Evolutionary conservation across 768 basidiomycete genomes (phyloP).

Genomic region (Suillus clintonianus): DNA sequence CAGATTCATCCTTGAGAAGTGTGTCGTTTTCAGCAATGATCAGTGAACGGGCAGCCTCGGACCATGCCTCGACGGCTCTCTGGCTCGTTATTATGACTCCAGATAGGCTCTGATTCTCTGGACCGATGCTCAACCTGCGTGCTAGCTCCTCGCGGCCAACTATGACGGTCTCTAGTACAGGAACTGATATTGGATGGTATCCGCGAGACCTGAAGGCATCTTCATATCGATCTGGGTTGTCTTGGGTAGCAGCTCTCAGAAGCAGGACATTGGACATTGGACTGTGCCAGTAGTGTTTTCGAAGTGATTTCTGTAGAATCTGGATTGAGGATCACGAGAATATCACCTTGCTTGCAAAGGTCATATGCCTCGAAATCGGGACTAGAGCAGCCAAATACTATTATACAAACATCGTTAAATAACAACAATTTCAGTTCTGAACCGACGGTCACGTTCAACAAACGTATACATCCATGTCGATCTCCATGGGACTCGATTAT

Average conservation of each 20-base stretch:
- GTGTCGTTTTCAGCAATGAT: slow-evolving; percentile 12
- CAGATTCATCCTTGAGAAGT: slow-evolving; percentile 3
- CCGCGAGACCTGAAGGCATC: slow-evolving; percentile 45
- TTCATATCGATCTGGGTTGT: slow-evolving; percentile 60
- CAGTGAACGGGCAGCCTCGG: slow-evolving; percentile 37
- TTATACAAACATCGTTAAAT: too few relatives aligned
- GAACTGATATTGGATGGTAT: slow-evolving; percentile 59
- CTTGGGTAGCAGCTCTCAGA: slow-evolving; percentile 38
- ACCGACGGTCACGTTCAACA: too few relatives aligned
- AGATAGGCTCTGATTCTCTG: slow-evolving; percentile 31
- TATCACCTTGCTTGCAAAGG: too few relatives aligned
- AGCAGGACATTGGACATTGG: slow-evolving; percentile 40
- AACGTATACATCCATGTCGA: too few relatives aligned
- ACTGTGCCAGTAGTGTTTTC: neutral
- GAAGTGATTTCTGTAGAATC: neutral
- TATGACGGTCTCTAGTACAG: slow-evolving; percentile 69
- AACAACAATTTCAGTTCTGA: too few relatives aligned
- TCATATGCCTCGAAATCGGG: too few relatives aligned
- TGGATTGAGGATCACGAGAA: neutral
- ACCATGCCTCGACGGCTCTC: slow-evolving; percentile 76
- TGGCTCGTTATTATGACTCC: slow-evolving; percentile 83
- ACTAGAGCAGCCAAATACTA: too few relatives aligned
- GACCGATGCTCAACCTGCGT: slow-evolving; percentile 42
- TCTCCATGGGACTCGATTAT: too few relatives aligned
- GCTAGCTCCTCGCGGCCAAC: slow-evolving; percentile 50